phyloP scores from a whole-genome alignment of 495 filamentous ascomycete genomes.

The Penicillium odoratum region DNA sequence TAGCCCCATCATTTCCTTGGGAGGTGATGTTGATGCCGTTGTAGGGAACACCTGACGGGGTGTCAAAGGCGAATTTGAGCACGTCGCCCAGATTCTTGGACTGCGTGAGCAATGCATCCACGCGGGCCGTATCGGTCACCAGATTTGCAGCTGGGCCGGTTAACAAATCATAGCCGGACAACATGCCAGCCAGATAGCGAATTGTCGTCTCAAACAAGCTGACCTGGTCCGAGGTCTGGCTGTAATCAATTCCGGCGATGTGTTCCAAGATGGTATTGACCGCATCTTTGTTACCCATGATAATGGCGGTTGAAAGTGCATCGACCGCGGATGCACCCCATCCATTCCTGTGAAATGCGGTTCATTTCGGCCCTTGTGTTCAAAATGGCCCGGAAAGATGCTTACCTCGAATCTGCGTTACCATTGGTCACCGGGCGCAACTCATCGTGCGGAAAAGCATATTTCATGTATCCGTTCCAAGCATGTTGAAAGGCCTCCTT shows the following conservation, averaged over 20 bases:
- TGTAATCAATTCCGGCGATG: conserved; percentile 69
- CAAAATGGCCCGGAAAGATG: conserved; percentile 1
- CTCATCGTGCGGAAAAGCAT: conserved; percentile 80
- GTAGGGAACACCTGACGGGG: conserved; percentile 71
- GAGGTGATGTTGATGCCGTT: conserved; percentile 66
- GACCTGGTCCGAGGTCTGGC: conserved; percentile 53
- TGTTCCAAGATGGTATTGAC: conserved; percentile 69
- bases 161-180: conserved; percentile 82
- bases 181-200: conserved; percentile 76
- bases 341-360: conserved; percentile 60
- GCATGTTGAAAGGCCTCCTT: conserved; percentile 74
- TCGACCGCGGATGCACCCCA: conserved; percentile 88
- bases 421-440: conserved; percentile 66
- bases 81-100: conserved; percentile 67
- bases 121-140: conserved; percentile 42
- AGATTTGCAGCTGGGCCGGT: conserved; percentile 64
- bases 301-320: conserved; percentile 74
- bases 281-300: conserved; percentile 70
- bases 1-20: conserved; percentile 45
- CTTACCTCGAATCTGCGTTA: conserved; percentile 68
- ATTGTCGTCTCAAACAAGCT: conserved; percentile 92
- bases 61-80: conserved; percentile 77
- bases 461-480: conserved; percentile 79
- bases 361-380: conserved; percentile 3
- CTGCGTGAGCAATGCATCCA: conserved; percentile 63